These are phyloP conservation scores for Boletus sensibilis DNA, from an alignment of 768 basidiomycete genomes.

Conservation along the genomic window DNA sequence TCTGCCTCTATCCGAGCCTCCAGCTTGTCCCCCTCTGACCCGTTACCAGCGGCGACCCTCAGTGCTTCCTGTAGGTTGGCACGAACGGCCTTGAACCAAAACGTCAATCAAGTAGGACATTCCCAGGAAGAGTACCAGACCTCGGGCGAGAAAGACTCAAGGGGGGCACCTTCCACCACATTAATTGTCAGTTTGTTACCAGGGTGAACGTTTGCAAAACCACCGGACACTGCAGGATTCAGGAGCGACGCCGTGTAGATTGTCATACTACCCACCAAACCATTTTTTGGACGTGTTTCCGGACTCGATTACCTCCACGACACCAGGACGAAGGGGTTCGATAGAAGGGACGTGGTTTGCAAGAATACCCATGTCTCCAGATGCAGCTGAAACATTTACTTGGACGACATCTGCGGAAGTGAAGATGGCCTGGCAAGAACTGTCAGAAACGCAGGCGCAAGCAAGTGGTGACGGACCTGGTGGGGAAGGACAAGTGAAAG, in stretches of 20 bases:
- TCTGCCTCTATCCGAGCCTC: slow-evolving; percentile 94
- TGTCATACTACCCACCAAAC: slow-evolving; percentile 70
- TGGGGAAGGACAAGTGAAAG: slow-evolving; percentile 94
- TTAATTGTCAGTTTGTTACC: slow-evolving; percentile 97
- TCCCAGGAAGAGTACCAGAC: slow-evolving; percentile 43
- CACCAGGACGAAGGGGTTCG: slow-evolving; percentile 90
- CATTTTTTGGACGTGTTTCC: slow-evolving; percentile 83
- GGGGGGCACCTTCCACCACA: slow-evolving; percentile 91
- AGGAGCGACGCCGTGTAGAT: background rate
- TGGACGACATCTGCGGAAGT: slow-evolving; percentile 89
- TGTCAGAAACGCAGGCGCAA: slow-evolving; percentile 12
- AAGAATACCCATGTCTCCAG: slow-evolving; percentile 99
- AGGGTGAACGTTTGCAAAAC: slow-evolving; percentile 96
- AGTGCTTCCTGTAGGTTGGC: slow-evolving; percentile 86
- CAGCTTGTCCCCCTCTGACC: slow-evolving; percentile 89
- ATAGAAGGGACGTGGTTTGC: slow-evolving; percentile 99
- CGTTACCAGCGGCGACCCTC: slow-evolving; percentile 75
- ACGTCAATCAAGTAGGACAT: slow-evolving; percentile 4
- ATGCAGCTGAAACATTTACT: slow-evolving; percentile 90
- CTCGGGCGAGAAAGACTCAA: slow-evolving; percentile 89
- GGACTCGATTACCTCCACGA: slow-evolving; percentile 91
- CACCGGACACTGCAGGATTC: slow-evolving; percentile 75
- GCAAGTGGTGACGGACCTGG: slow-evolving; percentile 58
- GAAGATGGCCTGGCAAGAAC: slow-evolving; percentile 72
- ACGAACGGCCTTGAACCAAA: slow-evolving; percentile 72